Evolutionary conservation across 2,329 filamentous ascomycete species (phyloP), one percentile per base, ranked within the genome.

Genomic region (Cytospora chrysosperma): DNA sequence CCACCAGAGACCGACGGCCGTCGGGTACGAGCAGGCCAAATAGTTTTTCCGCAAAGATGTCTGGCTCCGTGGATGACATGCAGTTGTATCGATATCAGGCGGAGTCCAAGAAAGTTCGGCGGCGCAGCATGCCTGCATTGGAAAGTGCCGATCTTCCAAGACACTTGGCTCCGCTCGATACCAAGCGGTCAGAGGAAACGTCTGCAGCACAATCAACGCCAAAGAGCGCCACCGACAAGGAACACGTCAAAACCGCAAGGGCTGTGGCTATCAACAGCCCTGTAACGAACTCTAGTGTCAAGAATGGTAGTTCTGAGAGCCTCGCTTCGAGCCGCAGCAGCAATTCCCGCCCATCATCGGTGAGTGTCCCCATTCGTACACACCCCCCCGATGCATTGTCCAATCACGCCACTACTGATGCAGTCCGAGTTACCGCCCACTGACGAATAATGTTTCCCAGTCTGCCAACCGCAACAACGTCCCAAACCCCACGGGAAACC

Each of bases 81-180:
- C 84, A 87, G 62, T 72, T 92, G 65, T 80, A 82, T 70, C 86
- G 81, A 63, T 80, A 82, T 61, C 74, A 80, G 28, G 92, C 94
- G 30, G 83, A 89, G 40, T 85, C 88, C 12, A 92, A 90, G 76
- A 85, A 91, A 72, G 90, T 93, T 76, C 85, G 93, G 70, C 87
- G 93, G 72, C 87, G 93, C 68, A 97, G 93, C 76, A 85, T 96
- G 78, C 91, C 91, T 68, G 89, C 86, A 21, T 75, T 84, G 65
- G 82, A 85, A 74, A 76, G 77, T 70, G 69, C 77, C 69, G 77
- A 80, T 65, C 77, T 78, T 69, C 73, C 75, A 61, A 76, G 71
- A 66, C 71, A 73, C 67, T 59, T 76, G 69, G 73, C 73, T 65
- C 74, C 77, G 66, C 76, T 75, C 60, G 72, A 75, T 50, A 71